These are phyloP conservation scores for Hypomyces perniciosus DNA, from an alignment of 2,329 filamentous ascomycete species.

Conservation along the genomic window DNA sequence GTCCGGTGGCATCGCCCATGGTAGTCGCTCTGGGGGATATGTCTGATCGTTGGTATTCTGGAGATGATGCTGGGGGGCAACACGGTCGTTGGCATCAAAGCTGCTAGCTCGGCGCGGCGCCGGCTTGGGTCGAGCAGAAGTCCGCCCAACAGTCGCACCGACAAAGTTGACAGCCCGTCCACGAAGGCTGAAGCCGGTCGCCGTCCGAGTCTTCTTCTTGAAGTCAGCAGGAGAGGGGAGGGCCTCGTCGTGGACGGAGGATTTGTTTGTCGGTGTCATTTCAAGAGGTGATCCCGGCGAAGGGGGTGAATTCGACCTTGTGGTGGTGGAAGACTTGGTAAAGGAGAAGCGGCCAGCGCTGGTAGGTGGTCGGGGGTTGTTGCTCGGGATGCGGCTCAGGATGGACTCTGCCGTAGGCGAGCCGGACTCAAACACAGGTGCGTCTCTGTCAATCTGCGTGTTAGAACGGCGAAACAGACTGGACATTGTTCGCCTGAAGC, in stretches of 20 bases:
- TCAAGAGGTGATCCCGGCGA: conserved; percentile 43
- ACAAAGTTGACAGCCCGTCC: conserved; percentile 44
- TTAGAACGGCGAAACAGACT: conserved; percentile 42
- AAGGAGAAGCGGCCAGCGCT: conserved; percentile 37
- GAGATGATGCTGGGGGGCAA: conserved; percentile 16
- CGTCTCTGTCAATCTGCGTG: conserved; percentile 25
- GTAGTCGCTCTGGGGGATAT: conserved; percentile 37
- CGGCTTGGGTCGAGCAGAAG: conserved; percentile 18
- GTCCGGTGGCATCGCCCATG: conserved; percentile 58
- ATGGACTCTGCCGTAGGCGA: conserved; percentile 17
- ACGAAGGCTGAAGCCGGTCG: conserved; percentile 45
- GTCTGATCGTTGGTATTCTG: conserved; percentile 21
- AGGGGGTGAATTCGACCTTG: conserved; percentile 44
- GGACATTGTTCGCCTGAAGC: conserved; percentile 45
- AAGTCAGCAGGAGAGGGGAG: conserved; percentile 42
- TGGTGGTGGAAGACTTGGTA: conserved; percentile 40
- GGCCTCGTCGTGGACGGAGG: conserved; percentile 21
- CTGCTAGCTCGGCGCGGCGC: conserved; percentile 39
- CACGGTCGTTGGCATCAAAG: conserved; percentile 36
- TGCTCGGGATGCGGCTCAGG: conserved; percentile 20
- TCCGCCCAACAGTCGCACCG: conserved; percentile 21
- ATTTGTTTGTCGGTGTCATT: conserved; percentile 28
- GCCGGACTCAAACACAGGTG: conserved; percentile 16
- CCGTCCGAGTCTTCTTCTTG: conserved; percentile 44
- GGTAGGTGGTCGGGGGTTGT: conserved; percentile 24